phyloP scores from a whole-genome alignment of 352 stramenopile genomes.

The Phytophthora cactorum region DNA sequence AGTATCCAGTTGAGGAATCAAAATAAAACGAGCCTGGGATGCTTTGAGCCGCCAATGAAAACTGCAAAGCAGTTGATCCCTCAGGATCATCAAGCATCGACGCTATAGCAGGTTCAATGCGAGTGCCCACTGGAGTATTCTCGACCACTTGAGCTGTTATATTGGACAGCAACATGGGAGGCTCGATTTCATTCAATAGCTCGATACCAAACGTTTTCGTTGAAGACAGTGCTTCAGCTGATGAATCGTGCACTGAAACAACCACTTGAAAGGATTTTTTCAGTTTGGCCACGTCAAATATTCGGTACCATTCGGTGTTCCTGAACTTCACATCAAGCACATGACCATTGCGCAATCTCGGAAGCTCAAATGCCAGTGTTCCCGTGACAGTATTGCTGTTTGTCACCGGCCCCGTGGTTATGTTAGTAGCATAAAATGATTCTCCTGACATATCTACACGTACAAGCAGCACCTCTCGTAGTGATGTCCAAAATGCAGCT shows the following conservation, averaged over 20 bases:
- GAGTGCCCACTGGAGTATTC: slow-evolving; percentile 14
- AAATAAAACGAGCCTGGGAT: slow-evolving; percentile 52
- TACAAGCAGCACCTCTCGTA: slow-evolving; percentile 9
- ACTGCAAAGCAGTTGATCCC: slow-evolving; percentile 26
- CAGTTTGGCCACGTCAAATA: slow-evolving; percentile 45
- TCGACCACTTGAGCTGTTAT: slow-evolving; percentile 17
- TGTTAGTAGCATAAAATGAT: slow-evolving; percentile 18
- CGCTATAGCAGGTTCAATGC: slow-evolving; percentile 11
- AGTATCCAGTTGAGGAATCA: slow-evolving; percentile 35
- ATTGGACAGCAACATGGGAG: slow-evolving; percentile 12
- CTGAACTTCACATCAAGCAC: slow-evolving; percentile 41
- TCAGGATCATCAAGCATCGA: slow-evolving; percentile 32
- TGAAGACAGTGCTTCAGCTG: slow-evolving; percentile 25
- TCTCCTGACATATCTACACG: slow-evolving; percentile 15
- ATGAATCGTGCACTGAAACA: slow-evolving; percentile 49
- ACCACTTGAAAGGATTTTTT: slow-evolving; percentile 45
- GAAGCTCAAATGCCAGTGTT: slow-evolving; percentile 21
- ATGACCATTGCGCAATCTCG: slow-evolving; percentile 4
- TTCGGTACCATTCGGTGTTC: slow-evolving; percentile 31
- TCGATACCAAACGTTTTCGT: slow-evolving; percentile 22
- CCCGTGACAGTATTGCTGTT: slow-evolving; percentile 11
- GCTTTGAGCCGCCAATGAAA: slow-evolving; percentile 40
- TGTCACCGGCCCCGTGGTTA: not conserved
- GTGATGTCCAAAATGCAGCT: not conserved
- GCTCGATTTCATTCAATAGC: slow-evolving; percentile 28